Evolutionary conservation across 2,329 filamentous ascomycete genomes (phyloP), one percentile per base, ranked within the genome.

Genomic region (Didymella sp.): DNA sequence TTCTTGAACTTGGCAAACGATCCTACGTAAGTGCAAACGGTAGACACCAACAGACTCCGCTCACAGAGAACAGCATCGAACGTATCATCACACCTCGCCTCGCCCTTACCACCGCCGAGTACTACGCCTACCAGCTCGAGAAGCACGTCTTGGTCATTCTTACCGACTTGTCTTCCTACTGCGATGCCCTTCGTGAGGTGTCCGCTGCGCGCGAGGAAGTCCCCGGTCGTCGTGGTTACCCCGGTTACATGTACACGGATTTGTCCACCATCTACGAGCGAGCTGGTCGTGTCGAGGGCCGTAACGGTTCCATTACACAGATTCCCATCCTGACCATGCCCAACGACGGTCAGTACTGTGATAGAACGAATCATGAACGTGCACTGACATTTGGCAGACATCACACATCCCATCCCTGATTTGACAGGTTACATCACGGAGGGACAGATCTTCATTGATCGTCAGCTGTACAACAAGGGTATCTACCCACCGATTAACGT

Each of bases 211-310:
- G 95, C 82, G 95, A 99, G 85, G 95, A 99, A 88, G 95, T 99
- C 40, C 95, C 95, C 37, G 95, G 95, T 85, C 94, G 95, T 79
- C 94, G 95, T 88, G 95, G 95, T 86, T 99, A 95, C 83, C 95
- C 95, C 51, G 95, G 95, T 91, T 99, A 99, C 86, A 99, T 99
- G 95, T 99, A 99, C 85, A 99, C 95, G 69, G 96, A 99, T 87
- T 90, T 99, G 88, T 97, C 95, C 58, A 99, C 95, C 75, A 97
- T 99, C 73, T 99, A 99, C 84, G 95, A 99, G 82, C 93, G 95
- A 82, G 95, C 95, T 69, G 95, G 95, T 74, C 95, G 95, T 90
- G 95, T 99, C 47, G 84, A 92, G 73, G 96, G 96, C 70, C 91
- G 96, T 70, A 97, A 98, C 73, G 95, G 96, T 59, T 99, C 95